Evolutionary conservation across 768 basidiomycete species (phyloP).

Genomic region (Termitomyces heimii): DNA sequence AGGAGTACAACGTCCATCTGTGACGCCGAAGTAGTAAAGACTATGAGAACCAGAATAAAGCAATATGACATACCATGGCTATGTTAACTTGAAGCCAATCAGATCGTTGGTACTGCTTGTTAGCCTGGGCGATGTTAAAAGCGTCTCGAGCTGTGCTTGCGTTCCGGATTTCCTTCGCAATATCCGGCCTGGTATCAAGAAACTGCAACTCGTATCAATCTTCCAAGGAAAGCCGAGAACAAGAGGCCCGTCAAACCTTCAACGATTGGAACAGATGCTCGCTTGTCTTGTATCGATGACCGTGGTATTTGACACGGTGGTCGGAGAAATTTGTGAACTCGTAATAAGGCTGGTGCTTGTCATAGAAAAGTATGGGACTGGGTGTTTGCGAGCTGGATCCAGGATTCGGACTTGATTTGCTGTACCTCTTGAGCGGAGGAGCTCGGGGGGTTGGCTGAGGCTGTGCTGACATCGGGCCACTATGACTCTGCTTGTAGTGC

Average conservation of each 20-base stretch:
- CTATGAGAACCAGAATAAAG: neutral
- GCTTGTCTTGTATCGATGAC: constrained; percentile 63
- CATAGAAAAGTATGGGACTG: constrained; percentile 52
- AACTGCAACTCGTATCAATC: constrained; percentile 36
- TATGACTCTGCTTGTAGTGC: neutral
- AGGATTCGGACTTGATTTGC: constrained; percentile 4
- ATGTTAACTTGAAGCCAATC: constrained; percentile 69
- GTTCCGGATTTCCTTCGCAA: constrained; percentile 68
- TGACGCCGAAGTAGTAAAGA: neutral
- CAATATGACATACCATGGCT: constrained; percentile 38
- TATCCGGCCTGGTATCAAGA: constrained; percentile 44
- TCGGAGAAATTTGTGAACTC: constrained; percentile 73
- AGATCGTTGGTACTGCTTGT: constrained; percentile 47
- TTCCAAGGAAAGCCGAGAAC: neutral
- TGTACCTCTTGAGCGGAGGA: neutral
- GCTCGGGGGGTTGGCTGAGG: neutral
- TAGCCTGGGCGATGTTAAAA: constrained; percentile 60
- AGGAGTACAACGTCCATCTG: constrained; percentile 64
- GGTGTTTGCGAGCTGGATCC: neutral
- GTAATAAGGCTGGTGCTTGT: constrained; percentile 57
- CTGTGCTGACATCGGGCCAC: constrained; percentile 1
- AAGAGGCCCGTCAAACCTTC: constrained; percentile 35
- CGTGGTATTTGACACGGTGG: constrained; percentile 52
- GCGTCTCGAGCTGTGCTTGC: constrained; percentile 54
- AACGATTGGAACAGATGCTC: constrained; percentile 76